Evolutionary conservation across 1,139 yeast species (phyloP), one percentile per base, ranked within the genome.

Genomic region (Sugiyamaella xylanicola): DNA sequence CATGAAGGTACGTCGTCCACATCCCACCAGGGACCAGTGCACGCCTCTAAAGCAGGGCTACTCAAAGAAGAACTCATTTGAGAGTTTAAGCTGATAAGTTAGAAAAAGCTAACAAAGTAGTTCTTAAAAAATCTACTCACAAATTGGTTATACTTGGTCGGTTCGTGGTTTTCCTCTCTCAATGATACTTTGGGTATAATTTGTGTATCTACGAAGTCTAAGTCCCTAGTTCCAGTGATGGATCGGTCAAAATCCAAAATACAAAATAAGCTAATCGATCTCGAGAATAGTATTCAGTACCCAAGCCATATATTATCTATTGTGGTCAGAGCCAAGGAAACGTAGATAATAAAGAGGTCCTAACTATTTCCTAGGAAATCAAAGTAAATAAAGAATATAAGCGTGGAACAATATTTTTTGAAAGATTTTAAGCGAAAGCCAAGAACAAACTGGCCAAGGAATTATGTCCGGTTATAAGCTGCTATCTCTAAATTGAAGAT

Each of bases 1-100:
- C 72, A 69, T 7, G 61, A 57, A 22, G 61, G 64, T 17, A 69
- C 52, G 54, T 67, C 70, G 44, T 68, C 71, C 8, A 59, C 61
- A 25, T 56, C 58, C 71, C 71, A 68, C 32, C 60, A 42, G 7
- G 68, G 63, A 41, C 64, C 68, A 11, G 60, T 16, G 42, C 69
- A 64, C 19, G 27, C 22, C 8, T 32, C 50, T 22, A 43, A 43
- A 29, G 32, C 16, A 19, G 42, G 43, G 25, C 41, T 29, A 27
- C 8, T 27, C n/a, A 27, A 20, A 22, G 20, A 21, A 20, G 50
- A 46, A 46, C 50, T 37, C 50, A 46, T 46, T 46, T 8, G 43
- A 35, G 39, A 19, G 29, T 45, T 22, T 43, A 17, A 19, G 48
- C 27, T 44, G 37, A 8, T 15, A 32, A 11, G 32, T 7, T 11